phyloP scores from a whole-genome alignment of 108 stramenopile species.

The Discostella pseudostelligera region DNA sequence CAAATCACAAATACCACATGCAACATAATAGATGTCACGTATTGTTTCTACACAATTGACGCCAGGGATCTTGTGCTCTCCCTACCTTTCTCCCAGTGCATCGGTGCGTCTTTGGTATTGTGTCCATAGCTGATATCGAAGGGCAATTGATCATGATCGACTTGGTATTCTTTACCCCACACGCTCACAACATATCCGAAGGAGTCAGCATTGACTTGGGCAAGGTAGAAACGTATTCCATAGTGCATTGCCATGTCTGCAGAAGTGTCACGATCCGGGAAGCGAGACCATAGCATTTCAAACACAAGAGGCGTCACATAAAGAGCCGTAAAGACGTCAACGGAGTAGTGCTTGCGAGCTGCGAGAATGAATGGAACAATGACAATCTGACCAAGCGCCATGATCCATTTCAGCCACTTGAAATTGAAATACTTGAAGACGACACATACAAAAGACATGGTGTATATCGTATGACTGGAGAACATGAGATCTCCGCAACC shows the following conservation, averaged over 20 bases:
- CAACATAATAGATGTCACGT: too few species aligned
- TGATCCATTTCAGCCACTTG: conserved; percentile 21
- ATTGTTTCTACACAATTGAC: too few species aligned
- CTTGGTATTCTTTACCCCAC: conserved; percentile 22
- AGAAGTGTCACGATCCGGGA: conserved; percentile 22
- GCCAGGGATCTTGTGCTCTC: not conserved
- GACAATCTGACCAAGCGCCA: conserved; percentile 10
- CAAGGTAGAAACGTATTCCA: conserved; percentile 26
- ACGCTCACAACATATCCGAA: conserved; percentile 23
- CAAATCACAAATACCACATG: too few species aligned
- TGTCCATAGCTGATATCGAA: conserved; percentile 6
- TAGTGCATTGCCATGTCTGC: conserved; percentile 21
- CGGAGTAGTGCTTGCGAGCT: conserved; percentile 36
- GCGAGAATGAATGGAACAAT: conserved; percentile 38
- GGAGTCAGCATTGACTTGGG: not conserved
- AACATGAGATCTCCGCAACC: conserved; percentile 48
- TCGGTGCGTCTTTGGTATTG: not conserved
- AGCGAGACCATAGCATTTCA: conserved; percentile 28
- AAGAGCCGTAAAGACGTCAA: conserved; percentile 39
- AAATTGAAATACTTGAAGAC: conserved; percentile 36
- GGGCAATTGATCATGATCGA: conserved; percentile 21
- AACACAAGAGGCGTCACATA: conserved; percentile 39
- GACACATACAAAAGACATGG: conserved; percentile 24
- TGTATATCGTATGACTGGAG: conserved; percentile 40
- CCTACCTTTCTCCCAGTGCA: not conserved